phyloP scores from a whole-genome alignment of 1,139 yeast species.

The Kodamaea suecica region DNA sequence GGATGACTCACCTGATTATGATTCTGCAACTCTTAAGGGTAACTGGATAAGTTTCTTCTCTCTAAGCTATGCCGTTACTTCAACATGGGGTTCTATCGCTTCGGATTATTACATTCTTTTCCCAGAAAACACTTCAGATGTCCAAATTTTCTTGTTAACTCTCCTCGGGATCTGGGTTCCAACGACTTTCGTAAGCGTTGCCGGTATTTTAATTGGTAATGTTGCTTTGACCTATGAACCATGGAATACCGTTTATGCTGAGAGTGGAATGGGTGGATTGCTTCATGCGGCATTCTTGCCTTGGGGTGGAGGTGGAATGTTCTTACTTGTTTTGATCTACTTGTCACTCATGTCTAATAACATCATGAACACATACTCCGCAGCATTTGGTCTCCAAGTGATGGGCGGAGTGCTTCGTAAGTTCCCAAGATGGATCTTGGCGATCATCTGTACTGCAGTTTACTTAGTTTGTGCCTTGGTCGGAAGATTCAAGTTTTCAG shows the following conservation, averaged over 20 bases:
- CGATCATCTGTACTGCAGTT: constrained; percentile 59
- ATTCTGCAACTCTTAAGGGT: constrained; percentile 47
- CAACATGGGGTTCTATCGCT: constrained; percentile 89
- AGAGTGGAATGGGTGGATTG: constrained; percentile 76
- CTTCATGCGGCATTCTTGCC: constrained; percentile 63
- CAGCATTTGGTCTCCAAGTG: constrained; percentile 76
- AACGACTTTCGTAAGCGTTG: constrained; percentile 71
- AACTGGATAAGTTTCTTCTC: constrained; percentile 74
- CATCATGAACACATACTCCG: constrained; percentile 77
- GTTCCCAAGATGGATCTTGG: constrained; percentile 80
- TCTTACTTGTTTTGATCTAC: constrained; percentile 64
- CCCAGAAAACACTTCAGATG: constrained; percentile 68
- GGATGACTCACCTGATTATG: constrained; percentile 37
- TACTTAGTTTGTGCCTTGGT: constrained; percentile 70
- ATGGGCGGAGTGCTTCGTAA: constrained; percentile 59
- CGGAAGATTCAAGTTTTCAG: constrained; percentile 73
- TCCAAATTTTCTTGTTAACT: constrained; percentile 57
- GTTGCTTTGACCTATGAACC: constrained; percentile 60
- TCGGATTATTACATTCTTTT: constrained; percentile 81
- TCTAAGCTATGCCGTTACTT: constrained; percentile 72
- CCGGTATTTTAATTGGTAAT: constrained; percentile 70
- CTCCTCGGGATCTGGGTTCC: constrained; percentile 70
- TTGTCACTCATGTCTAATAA: constrained; percentile 78
- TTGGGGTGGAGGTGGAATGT: constrained; percentile 81
- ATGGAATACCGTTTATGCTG: constrained; percentile 58